phyloP scores from a whole-genome alignment of 2,329 filamentous ascomycete genomes.

The Hymenoscyphus infarciens region DNA sequence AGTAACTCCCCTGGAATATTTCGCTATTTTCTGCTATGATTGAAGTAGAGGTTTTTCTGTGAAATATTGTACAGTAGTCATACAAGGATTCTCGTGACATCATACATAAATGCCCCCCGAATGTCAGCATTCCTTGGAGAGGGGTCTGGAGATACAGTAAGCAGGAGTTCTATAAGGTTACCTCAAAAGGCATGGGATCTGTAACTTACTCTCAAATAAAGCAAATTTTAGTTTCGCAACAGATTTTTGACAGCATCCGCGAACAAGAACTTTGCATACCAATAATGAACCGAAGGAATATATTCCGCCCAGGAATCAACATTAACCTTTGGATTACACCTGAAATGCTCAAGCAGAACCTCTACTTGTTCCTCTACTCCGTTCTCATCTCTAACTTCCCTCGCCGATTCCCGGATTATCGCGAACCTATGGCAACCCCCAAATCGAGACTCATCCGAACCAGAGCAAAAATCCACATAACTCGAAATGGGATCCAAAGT shows the following conservation, averaged over 20 bases:
- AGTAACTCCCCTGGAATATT: no score
- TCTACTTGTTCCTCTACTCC: not conserved
- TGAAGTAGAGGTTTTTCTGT: no score
- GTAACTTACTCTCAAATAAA: not conserved
- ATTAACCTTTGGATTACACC: slow-evolving; percentile 8
- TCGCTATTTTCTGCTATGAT: no score
- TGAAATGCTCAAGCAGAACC: slow-evolving; percentile 5
- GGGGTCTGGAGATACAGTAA: no score
- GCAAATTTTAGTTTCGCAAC: slow-evolving; percentile 3
- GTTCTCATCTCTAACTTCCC: not conserved
- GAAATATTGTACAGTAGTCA: no score
- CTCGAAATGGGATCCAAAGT: not conserved
- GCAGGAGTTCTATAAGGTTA: no score
- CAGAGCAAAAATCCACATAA: slow-evolving; percentile 10
- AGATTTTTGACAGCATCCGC: slow-evolving; percentile 6
- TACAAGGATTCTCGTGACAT: no score
- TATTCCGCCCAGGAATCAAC: slow-evolving; percentile 12
- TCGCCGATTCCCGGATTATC: not conserved
- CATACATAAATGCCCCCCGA: no score
- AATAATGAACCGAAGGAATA: slow-evolving; percentile 10
- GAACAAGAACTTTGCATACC: slow-evolving; percentile 11
- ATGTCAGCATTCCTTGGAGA: no score
- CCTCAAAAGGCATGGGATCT: no score
- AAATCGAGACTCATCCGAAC: slow-evolving; percentile 2
- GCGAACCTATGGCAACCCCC: slow-evolving; percentile 8